Conservation (phyloP, 2,329 filamentous ascomycete genomes). For the Alternaria triticina region DNA sequence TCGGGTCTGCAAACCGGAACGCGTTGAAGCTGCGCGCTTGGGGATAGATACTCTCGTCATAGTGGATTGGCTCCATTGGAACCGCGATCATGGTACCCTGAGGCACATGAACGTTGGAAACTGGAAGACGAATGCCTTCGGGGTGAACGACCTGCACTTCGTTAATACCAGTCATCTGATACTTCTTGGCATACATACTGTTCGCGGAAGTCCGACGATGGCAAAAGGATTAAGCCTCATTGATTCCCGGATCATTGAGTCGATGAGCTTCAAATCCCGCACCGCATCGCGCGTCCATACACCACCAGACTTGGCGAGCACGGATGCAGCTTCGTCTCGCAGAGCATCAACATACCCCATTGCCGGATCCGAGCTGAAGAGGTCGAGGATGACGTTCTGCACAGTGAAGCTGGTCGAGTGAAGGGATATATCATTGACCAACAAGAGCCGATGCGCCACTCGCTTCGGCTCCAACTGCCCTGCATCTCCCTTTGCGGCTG, state of each 20-base stretch:
- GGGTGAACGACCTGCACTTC: constrained; percentile 18
- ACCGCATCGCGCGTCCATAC: constrained; percentile 21
- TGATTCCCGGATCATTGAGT: constrained; percentile 20
- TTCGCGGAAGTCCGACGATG: constrained; percentile 17
- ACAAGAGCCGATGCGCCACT: constrained; percentile 19
- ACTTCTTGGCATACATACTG: constrained; percentile 1
- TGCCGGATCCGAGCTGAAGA: constrained; percentile 18
- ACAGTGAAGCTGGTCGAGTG: constrained; percentile 21
- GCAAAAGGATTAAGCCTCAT: constrained; percentile 24
- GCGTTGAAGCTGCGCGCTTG: constrained; percentile 21
- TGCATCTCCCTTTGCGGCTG: constrained; percentile 12
- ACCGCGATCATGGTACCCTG: constrained; percentile 19
- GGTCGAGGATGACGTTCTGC: constrained; percentile 22
- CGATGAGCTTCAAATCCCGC: constrained; percentile 16
- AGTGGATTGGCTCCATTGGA: constrained; percentile 22
- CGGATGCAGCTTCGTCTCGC: constrained; percentile 15
- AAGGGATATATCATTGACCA: constrained; percentile 23
- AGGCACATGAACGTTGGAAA: constrained; percentile 14
- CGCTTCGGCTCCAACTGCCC: constrained; percentile 19
- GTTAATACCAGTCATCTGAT: background rate
- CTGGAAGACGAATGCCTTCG: constrained; percentile 9
- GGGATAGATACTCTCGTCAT: constrained; percentile 16
- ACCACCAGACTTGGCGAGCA: constrained; percentile 11
- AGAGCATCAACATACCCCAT: constrained; percentile 16
- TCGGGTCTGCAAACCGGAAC: constrained; percentile 20